phyloP scores from a whole-genome alignment of 2,329 filamentous ascomycete species.

The Xylaria sp. region DNA sequence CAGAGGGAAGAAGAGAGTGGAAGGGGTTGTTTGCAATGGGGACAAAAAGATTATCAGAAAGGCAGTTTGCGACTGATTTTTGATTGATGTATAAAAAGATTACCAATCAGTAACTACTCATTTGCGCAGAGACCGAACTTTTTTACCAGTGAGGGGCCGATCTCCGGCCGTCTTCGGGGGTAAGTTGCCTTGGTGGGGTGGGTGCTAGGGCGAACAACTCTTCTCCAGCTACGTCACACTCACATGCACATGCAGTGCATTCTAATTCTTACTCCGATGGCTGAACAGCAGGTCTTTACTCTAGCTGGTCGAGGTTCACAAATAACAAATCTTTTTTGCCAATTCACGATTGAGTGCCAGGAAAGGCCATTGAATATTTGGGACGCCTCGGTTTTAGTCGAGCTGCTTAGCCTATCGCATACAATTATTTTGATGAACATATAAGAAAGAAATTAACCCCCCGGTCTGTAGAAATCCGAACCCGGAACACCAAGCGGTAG shows the following conservation, averaged over 20 bases:
- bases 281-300: no score
- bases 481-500: background rate
- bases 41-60: background rate
- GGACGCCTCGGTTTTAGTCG: background rate
- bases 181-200: background rate
- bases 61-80: no score
- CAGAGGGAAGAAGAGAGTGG: constrained; percentile 17
- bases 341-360: no score
- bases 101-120: constrained; percentile 32
- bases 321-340: no score
- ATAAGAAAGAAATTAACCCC: no score
- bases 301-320: no score
- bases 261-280: no score
- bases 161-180: constrained; percentile 23
- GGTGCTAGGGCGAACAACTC: background rate
- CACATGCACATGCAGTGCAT: constrained; percentile 4
- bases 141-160: constrained; percentile 29
- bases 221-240: constrained; percentile 6
- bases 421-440: background rate
- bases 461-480: background rate
- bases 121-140: constrained; percentile 27
- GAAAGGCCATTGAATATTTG: background rate
- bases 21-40: constrained; percentile 1
- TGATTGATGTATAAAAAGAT: background rate
- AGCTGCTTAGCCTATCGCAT: background rate